Evolutionary conservation across 306 rosid species (phyloP).

Genomic region (Abrus precatorius): DNA sequence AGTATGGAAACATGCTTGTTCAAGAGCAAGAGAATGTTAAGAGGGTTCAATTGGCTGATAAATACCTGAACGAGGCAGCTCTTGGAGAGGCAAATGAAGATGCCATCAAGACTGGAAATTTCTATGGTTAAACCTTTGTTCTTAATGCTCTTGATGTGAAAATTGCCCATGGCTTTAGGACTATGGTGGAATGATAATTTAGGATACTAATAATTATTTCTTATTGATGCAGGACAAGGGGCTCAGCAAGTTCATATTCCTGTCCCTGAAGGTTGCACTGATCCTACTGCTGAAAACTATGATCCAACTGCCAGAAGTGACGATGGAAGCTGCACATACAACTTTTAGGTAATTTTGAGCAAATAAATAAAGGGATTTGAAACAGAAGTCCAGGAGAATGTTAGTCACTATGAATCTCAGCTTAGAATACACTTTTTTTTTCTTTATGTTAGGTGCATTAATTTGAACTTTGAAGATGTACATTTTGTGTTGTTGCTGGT

Average conservation of each 20-base stretch:
- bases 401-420: not conserved
- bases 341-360: constrained; percentile 45
- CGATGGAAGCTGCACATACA: constrained; percentile 62
- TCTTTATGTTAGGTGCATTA: constrained; percentile 6
- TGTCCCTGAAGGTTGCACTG: constrained; percentile 69
- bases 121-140: constrained; percentile 60
- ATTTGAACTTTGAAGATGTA: constrained; percentile 25
- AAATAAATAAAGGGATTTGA: constrained; percentile 26
- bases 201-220: constrained; percentile 42
- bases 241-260: constrained; percentile 70
- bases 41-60: constrained; percentile 77
- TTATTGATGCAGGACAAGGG: constrained; percentile 68
- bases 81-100: constrained; percentile 79
- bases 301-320: constrained; percentile 71
- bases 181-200: constrained; percentile 7
- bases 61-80: constrained; percentile 75
- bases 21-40: constrained; percentile 85
- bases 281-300: constrained; percentile 64
- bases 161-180: constrained; percentile 42
- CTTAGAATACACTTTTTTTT: constrained; percentile 6
- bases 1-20: constrained; percentile 76
- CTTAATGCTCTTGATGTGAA: constrained; percentile 47
- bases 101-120: constrained; percentile 64
- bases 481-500: constrained; percentile 32
- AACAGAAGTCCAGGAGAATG: not conserved